Base-by-base conservation (phyloP, 257 asterid genomes). In the Nicotiana sylvestris region DNA sequence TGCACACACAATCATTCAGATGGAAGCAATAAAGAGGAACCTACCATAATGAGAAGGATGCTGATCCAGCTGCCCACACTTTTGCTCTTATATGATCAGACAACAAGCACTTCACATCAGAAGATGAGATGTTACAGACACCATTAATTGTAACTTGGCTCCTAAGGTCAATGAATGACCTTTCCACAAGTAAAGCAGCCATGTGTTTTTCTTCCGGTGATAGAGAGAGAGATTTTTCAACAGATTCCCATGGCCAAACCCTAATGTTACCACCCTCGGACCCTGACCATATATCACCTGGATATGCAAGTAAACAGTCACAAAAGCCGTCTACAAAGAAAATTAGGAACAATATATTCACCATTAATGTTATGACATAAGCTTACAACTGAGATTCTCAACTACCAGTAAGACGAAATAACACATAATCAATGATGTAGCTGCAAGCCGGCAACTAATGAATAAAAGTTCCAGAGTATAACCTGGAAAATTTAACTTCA, bases 211-310 rank as follows among this genome's bases (percentile, higher is more conserved):
- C 98, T 90, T 94, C 98, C 0, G 89, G 90, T 8, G 98, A 90
- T 33, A 96, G 86, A 68, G 94, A 88, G 5, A 94, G 85, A 76
- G 98, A 96, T 84, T 94, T 96, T 72, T 96, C 98, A 78, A 92
- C 78, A 21, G 92, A 85, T 91, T 94, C 98, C 98, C 97, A 92
- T 29, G 94, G 97, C 97, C 99, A 96, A 76, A 96, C 89, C 85
- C 92, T 91, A 74, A 96, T 90, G 25, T 17, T 29, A 35, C 99
- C 98, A 13, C 90, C 88, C 83, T 96, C 98, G 13, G 97, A 91
- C 30, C 99, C 98, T 27, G 98, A 85, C 99, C 99, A 96, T 78
- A 96, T 57, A 87, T 96, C 99, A 87, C 98, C 99, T 96, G 80
- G 25, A 86, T 18, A 64, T 78, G 58, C 39, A 49, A 46, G 39